Evolutionary conservation across 192 early-diverging fungal species (phyloP).

Genomic region (Spizellomyces punctatus): DNA sequence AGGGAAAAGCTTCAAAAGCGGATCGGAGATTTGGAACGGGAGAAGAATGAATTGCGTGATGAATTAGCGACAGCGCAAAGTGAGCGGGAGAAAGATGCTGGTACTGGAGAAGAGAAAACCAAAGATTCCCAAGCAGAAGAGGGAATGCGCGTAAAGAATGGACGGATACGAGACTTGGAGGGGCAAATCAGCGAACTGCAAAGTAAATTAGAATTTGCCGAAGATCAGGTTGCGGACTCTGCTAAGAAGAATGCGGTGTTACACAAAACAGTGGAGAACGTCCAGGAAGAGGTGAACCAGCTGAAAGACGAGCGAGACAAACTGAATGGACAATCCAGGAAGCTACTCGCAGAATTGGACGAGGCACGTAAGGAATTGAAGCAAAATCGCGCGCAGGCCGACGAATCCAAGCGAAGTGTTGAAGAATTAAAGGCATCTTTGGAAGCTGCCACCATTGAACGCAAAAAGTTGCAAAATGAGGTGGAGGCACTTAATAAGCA

Average conservation of each 20-base stretch:
- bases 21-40: conserved; percentile 20
- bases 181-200: not conserved
- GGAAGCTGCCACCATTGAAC: too few species aligned
- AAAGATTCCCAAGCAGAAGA: not conserved
- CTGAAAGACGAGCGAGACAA: too few species aligned
- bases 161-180: conserved; percentile 1
- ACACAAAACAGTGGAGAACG: too few species aligned
- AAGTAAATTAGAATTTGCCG: not conserved
- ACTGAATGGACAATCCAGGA: too few species aligned
- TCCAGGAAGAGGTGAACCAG: too few species aligned
- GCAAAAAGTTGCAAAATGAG: not conserved
- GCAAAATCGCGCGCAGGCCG: too few species aligned
- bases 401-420: not conserved
- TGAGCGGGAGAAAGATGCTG: not conserved
- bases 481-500: conserved; percentile 13
- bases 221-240: not conserved
- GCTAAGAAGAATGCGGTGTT: too few species aligned
- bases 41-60: conserved; percentile 20
- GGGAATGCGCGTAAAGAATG: conserved; percentile 1
- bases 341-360: too few species aligned
- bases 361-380: too few species aligned
- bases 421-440: not conserved
- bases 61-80: not conserved
- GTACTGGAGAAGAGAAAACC: not conserved
- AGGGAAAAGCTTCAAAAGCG: conserved; percentile 13